These are phyloP conservation scores for Musa balbisiana DNA, from an alignment of 202 grass and related monocot species.

Conservation along the genomic window DNA sequence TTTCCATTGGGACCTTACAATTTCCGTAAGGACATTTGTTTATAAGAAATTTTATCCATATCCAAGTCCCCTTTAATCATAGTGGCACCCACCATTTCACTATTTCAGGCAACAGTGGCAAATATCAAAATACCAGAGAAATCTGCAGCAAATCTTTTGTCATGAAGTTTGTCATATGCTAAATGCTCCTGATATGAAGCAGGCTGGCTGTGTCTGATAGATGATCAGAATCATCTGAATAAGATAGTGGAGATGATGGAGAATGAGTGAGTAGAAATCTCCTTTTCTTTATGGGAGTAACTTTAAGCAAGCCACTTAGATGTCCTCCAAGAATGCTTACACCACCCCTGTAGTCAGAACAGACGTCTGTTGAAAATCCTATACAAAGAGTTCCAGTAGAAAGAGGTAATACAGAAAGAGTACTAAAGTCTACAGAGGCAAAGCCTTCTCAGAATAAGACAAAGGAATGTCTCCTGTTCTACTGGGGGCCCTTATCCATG, in stretches of 20 bases:
- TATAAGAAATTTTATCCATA: constrained; percentile 20
- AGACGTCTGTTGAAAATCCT: constrained; percentile 22
- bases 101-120: constrained; percentile 73
- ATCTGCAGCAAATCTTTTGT: constrained; percentile 42
- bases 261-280: constrained; percentile 47
- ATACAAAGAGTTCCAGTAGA: not conserved
- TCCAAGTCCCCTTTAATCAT: constrained; percentile 26
- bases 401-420: constrained; percentile 14
- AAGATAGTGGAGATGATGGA: constrained; percentile 44
- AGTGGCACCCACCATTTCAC: constrained; percentile 34
- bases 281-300: constrained; percentile 93
- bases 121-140: constrained; percentile 99
- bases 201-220: constrained; percentile 12
- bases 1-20: constrained; percentile 14
- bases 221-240: constrained; percentile 38
- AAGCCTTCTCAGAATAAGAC: constrained; percentile 89
- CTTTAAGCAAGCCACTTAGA: constrained; percentile 57
- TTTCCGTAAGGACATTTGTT: constrained; percentile 32
- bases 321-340: constrained; percentile 81
- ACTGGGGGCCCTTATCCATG: constrained; percentile 29
- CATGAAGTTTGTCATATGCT: constrained; percentile 32
- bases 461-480: constrained; percentile 34
- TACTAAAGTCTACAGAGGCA: constrained; percentile 14
- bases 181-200: constrained; percentile 27
- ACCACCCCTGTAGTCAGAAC: constrained; percentile 42